Base-by-base conservation (phyloP, 2,329 filamentous ascomycete genomes). In the Sclerotinia nivalis region DNA sequence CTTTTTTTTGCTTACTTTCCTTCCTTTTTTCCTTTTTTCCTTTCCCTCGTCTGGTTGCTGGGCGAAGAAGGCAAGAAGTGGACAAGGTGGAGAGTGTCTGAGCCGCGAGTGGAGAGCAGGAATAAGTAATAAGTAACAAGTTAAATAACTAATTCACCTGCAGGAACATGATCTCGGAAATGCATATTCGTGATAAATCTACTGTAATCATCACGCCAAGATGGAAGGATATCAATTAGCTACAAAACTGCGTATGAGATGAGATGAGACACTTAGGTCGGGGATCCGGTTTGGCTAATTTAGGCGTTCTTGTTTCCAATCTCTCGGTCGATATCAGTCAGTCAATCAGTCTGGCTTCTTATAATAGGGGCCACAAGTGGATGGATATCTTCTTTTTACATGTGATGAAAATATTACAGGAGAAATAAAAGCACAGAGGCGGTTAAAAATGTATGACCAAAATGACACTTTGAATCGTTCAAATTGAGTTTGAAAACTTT, bases 151-250 rank as follows among this genome's bases (percentile, higher is more conserved):
- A 64, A 73, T 62, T 13, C 13, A 7, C 15, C 58, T 12, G 37
- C 71, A 90, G 88, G 88, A 91, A 79, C 88, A 91, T 76, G 86
- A 89, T 75, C 82, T 90, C 80, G 88, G 88, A 60, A 91, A 91
- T 69, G 87, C 85, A 43, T 87, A 85, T 78, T 74, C 74, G n/a
- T 73, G 60, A 71, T 69, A 7, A 25, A 13, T n/a, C 13, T 13
- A 18, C 13, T 43, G 40, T 43, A 43, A n/a, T 25, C n/a, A 20
- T 6, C 22, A 18, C 6, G 9, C 4, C 2, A 20, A 20, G 45
- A 20, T 37, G 25, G 22, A 22, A 40, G 60, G 25, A 47, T 34
- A 64, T 50, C 6, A 2, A 28, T 4, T 10, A 43, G 40, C 9
- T 15, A 43, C 40, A 10, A 18, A 13, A 20, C 7, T 18, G 18